Base-by-base conservation (phyloP, 352 stramenopile genomes). In the Globisporangium canariense region DNA sequence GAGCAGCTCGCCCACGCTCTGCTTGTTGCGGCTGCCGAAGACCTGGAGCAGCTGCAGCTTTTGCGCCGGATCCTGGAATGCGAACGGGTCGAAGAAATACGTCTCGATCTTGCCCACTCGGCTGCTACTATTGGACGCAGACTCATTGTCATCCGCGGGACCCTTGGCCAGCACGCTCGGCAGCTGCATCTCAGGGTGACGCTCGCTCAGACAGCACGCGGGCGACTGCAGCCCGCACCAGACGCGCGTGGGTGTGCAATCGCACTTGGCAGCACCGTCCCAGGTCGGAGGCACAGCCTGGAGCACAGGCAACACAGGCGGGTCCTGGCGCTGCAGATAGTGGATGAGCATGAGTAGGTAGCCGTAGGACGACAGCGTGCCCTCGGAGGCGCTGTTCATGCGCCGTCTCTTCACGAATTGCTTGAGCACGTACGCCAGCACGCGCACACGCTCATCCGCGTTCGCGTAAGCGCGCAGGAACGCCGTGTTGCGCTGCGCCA, bases 401-500 rank as follows among this genome's bases (percentile, higher is more conserved):
- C 84, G 78, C 10, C 87, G 72, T 50, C 80, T 73, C 64, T 96
- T 93, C 5, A 93, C 83, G 43, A 93, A 96, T 22, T 76, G 74
- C 68, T 96, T 96, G 43, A 96, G 58, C 32, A 94, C 74, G 61
- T 85, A 96, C n/a, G 86, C 87, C 28, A 96, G 43, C 61, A 83
- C 70, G 2, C 87, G 83, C n/a, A 96, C 82, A 0, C 87, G 87
- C 22, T 72, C 67, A 43, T 96, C 86, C 9, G 82, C 78, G 25
- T 87, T 84, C 0, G 94, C 90, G 65, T 99, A 99, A 1, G 93
- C 84, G 22, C 89, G 86, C 40, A 99, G 77, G 32, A 99, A 71
- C 7, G 82, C 82, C 53, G 98, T 99, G 76, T 99, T 99, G 20
- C 97, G 84, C 67, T 99, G 84, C 1, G 98, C 97, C 16, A 99